Evolutionary conservation across 371 early-diverging fungal genomes (phyloP).

Genomic region (Polyrhizophydium stewartii): DNA sequence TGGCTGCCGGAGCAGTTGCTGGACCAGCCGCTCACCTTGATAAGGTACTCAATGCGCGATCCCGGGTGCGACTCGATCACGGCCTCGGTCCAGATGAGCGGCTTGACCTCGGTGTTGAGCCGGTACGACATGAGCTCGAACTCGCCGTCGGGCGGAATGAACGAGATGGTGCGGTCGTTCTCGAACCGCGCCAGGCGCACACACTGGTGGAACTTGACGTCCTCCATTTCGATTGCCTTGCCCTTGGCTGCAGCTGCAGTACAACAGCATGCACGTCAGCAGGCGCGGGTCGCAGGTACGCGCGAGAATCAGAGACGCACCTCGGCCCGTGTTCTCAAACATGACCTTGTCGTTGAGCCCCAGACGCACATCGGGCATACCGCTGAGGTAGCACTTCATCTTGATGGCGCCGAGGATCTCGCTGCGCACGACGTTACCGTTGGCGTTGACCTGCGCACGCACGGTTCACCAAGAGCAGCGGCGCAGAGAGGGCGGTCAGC

Average conservation of each 20-base stretch:
- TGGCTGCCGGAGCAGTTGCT: no score
- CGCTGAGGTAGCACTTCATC: constrained; percentile 94
- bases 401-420: constrained; percentile 95
- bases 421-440: constrained; percentile 92
- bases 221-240: constrained; percentile 98
- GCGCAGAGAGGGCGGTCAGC: not conserved
- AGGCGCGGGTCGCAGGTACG: no score
- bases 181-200: constrained; percentile 82
- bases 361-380: constrained; percentile 98
- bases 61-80: constrained; percentile 88
- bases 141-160: constrained; percentile 92
- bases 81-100: constrained; percentile 94
- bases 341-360: constrained; percentile 98
- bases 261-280: no score
- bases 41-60: constrained; percentile 92
- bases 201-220: constrained; percentile 97
- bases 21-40: constrained; percentile 56
- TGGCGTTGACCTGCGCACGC: constrained; percentile 63
- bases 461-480: not conserved
- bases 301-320: constrained; percentile 31
- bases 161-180: constrained; percentile 75
- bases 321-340: constrained; percentile 93
- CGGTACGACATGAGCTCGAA: constrained; percentile 99
- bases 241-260: constrained; percentile 61
- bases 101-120: constrained; percentile 90